Percentiles rank a stretch among this genome's conserved stretches.
Evolutionary conservation across 148 eudicot genomes (phyloP).

Genomic region (Vaccinium corymbosum): DNA sequence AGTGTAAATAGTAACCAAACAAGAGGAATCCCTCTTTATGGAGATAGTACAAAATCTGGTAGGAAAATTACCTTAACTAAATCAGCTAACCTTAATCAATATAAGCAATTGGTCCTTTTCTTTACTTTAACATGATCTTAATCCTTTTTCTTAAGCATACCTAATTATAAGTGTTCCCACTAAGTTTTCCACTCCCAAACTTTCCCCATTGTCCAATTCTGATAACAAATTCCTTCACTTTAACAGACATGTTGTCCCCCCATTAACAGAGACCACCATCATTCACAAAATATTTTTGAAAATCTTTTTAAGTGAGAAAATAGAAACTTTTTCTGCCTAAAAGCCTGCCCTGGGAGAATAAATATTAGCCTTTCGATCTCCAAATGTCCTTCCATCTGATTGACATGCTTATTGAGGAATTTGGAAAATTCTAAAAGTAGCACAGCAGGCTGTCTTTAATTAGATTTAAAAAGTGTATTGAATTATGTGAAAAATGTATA

Average conservation of each 20-base stretch:
- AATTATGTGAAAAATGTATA: too few relatives aligned
- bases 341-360: slow-evolving; percentile 17
- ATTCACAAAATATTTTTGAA: slow-evolving; percentile 19
- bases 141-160: slow-evolving; percentile 37
- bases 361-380: neutral
- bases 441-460: too few relatives aligned
- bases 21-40: neutral
- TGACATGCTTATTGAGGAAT: neutral
- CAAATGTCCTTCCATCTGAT: neutral
- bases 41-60: neutral
- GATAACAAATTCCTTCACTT: slow-evolving; percentile 42
- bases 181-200: slow-evolving; percentile 36
- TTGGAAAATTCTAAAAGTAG: too few relatives aligned
- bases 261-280: slow-evolving; percentile 45
- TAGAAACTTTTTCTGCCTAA: neutral
- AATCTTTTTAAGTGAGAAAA: neutral
- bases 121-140: slow-evolving; percentile 15
- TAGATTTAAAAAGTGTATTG: too few relatives aligned
- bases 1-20: neutral
- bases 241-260: slow-evolving; percentile 58
- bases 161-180: slow-evolving; percentile 35
- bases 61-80: neutral
- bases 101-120: neutral
- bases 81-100: slow-evolving; percentile 14
- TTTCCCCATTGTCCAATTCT: slow-evolving; percentile 24